A percentile compares a stretch with the other conserved stretches of the same genome.
Conservation (phyloP, 176 grass and related monocot species). For the Eragrostis curvula region DNA sequence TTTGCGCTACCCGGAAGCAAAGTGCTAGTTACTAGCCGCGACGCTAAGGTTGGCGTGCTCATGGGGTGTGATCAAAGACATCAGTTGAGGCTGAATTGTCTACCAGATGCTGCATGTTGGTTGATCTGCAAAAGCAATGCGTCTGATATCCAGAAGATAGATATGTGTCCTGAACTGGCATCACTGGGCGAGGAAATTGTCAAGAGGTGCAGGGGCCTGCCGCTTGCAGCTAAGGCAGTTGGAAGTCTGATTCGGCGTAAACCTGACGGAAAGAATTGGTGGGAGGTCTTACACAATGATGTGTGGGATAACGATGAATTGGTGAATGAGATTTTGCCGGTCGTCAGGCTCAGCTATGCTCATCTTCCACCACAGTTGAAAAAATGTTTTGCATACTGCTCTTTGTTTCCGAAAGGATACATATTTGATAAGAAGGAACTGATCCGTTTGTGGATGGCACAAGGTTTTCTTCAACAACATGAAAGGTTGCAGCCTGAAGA, state of each 20-base stretch:
- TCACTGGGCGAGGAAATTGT: constrained; percentile 25
- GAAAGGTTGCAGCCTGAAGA: constrained; percentile 32
- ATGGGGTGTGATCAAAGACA: not conserved
- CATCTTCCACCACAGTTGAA: constrained; percentile 29
- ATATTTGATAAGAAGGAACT: constrained; percentile 40
- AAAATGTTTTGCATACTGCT: constrained; percentile 41
- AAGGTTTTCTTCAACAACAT: constrained; percentile 39
- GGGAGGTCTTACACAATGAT: constrained; percentile 28
- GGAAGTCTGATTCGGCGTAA: constrained; percentile 22
- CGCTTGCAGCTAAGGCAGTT: constrained; percentile 37
- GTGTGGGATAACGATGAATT: constrained; percentile 23
- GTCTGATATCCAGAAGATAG: not conserved
- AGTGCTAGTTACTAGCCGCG: constrained; percentile 37
- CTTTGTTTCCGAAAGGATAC: constrained; percentile 39
- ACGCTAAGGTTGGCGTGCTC: constrained; percentile 9
- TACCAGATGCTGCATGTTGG: constrained; percentile 34
- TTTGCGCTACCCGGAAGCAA: constrained; percentile 22
- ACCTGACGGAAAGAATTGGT: constrained; percentile 30
- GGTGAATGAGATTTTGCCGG: constrained; percentile 30
- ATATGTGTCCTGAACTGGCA: not conserved
- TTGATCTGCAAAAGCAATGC: constrained; percentile 34
- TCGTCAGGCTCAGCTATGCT: constrained; percentile 40
- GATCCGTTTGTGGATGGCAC: constrained; percentile 51
- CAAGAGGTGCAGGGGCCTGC: constrained; percentile 36
- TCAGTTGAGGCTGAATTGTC: not conserved